Evolutionary conservation across 2,329 filamentous ascomycete species (phyloP).

Genomic region (Fusarium virguliforme): DNA sequence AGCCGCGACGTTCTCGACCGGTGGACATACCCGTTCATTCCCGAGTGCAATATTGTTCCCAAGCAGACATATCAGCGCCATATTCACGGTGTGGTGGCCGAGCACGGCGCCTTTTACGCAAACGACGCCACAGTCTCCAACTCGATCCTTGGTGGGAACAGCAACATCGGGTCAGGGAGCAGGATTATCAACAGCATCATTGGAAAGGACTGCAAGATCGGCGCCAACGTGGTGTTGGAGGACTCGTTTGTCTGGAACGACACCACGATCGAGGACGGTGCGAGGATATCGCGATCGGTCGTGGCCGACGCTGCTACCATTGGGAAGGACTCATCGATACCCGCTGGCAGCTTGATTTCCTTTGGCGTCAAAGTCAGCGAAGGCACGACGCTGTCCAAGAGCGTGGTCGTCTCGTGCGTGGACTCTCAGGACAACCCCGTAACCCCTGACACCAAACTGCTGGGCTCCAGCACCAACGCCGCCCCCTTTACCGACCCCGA

Average conservation of each 20-base stretch:
- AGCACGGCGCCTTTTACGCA: conserved; percentile 82
- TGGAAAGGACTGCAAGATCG: conserved; percentile 88
- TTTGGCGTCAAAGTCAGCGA: conserved; percentile 82
- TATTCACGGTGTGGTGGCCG: conserved; percentile 81
- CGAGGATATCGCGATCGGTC: conserved; percentile 79
- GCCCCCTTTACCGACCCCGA: conserved; percentile 64
- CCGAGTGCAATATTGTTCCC: conserved; percentile 87
- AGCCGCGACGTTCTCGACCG: conserved; percentile 88
- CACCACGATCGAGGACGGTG: conserved; percentile 81
- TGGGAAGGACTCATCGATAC: conserved; percentile 79
- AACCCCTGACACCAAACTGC: conserved; percentile 61
- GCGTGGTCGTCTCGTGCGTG: conserved; percentile 56
- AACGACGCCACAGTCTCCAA: conserved; percentile 79
- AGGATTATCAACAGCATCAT: conserved; percentile 83
- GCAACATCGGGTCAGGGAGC: conserved; percentile 81
- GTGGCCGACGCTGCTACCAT: conserved; percentile 81
- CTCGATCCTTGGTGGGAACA: conserved; percentile 83
- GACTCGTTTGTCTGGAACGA: conserved; percentile 93
- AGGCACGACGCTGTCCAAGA: conserved; percentile 63
- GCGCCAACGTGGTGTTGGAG: conserved; percentile 84
- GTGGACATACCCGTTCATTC: conserved; percentile 91
- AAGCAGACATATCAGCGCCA: conserved; percentile 83
- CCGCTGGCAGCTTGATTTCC: conserved; percentile 83
- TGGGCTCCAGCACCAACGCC: conserved; percentile 68
- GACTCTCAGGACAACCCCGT: conserved; percentile 57